Evolutionary conservation across 768 basidiomycete genomes (phyloP).

Genomic region (Austroboletus festivus): DNA sequence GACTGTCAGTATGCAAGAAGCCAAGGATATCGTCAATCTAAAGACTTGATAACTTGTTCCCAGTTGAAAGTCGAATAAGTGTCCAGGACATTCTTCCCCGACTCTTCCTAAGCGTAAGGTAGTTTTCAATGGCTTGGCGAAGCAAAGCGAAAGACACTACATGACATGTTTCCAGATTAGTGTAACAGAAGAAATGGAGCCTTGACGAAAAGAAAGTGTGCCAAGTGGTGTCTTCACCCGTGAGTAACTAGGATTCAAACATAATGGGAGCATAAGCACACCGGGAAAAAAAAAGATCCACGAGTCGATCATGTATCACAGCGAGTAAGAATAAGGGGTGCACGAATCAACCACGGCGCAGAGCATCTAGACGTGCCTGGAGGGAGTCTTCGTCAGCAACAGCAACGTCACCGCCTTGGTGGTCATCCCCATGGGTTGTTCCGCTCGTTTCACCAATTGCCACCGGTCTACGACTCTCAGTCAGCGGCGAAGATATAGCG

Average conservation of each 20-base stretch:
- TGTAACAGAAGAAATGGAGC: too few relatives aligned
- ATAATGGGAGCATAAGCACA: neutral
- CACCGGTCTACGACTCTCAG: conserved; percentile 71
- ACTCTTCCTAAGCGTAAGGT: too few relatives aligned
- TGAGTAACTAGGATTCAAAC: neutral
- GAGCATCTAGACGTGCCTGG: conserved; percentile 89
- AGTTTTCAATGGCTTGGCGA: too few relatives aligned
- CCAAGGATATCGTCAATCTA: conserved; percentile 62
- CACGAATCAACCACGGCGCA: conserved; percentile 59
- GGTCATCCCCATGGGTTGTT: conserved; percentile 36
- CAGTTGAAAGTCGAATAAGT: too few relatives aligned
- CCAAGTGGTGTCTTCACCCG: too few relatives aligned
- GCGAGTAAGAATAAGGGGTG: conserved; percentile 4
- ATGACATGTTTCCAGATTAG: too few relatives aligned
- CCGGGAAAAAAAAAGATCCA: neutral
- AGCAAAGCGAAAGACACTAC: too few relatives aligned
- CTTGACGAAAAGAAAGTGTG: too few relatives aligned
- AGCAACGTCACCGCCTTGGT: conserved; percentile 38
- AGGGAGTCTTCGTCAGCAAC: conserved; percentile 85
- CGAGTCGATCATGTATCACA: conserved; percentile 4
- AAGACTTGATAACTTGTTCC: conserved; percentile 32
- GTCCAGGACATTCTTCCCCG: too few relatives aligned
- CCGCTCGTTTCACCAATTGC: conserved; percentile 68
- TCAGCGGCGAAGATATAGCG: conserved; percentile 53
- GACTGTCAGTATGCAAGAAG: conserved; percentile 78